A percentile compares a stretch with the other conserved stretches of the same genome.
Conservation (phyloP, 306 rosid species). For the Begonia fuchsioides region DNA sequence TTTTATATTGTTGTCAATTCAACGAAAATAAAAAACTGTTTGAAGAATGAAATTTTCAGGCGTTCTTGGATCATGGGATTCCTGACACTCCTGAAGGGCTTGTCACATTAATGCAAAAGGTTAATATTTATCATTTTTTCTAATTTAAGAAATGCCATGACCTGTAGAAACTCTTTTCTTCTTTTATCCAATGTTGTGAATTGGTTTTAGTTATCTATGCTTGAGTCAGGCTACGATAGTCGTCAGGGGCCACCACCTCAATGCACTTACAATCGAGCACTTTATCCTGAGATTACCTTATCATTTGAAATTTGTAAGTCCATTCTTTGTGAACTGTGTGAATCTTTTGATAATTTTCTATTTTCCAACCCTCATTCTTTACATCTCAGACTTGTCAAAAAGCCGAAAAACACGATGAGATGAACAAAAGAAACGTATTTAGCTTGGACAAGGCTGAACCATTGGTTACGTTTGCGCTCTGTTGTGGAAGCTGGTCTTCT, state of each 20-base stretch:
- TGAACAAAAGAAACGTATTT: constrained; percentile 51
- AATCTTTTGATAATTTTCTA: background rate
- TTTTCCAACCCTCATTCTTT: constrained; percentile 4
- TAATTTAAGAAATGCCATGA: too few species aligned
- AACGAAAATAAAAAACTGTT: background rate
- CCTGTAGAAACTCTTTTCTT: too few species aligned
- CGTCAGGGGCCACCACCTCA: constrained; percentile 70
- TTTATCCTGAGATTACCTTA: constrained; percentile 89
- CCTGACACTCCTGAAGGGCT: constrained; percentile 90
- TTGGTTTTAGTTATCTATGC: background rate
- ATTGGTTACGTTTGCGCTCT: constrained; percentile 86
- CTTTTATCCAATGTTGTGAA: too few species aligned
- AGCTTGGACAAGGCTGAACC: constrained; percentile 89
- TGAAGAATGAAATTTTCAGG: constrained; percentile 23
- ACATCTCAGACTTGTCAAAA: constrained; percentile 58
- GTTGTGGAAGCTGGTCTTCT: constrained; percentile 98
- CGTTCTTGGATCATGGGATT: constrained; percentile 67
- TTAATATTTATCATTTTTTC: constrained; percentile 10
- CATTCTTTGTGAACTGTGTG: constrained; percentile 3
- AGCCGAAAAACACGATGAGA: constrained; percentile 69
- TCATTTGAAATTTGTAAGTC: constrained; percentile 87
- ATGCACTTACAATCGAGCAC: constrained; percentile 89
- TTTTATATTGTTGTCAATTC: too few species aligned
- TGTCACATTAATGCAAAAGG: constrained; percentile 89
- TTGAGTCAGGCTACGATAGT: constrained; percentile 56